Conservation (phyloP, 345 rosid genomes). For the Euphorbia tirucalli region DNA sequence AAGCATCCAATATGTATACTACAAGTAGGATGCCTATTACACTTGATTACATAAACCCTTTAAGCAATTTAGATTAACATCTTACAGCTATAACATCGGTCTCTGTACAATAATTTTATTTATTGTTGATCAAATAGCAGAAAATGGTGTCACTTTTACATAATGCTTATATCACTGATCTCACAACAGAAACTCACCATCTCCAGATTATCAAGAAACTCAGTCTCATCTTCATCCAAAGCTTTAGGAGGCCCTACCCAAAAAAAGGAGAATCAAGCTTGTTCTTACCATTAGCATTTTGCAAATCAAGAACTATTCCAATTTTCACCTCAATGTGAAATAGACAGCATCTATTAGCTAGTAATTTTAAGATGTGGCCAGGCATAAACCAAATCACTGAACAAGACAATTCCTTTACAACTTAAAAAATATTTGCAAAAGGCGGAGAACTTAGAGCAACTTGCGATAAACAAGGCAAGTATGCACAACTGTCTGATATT, state of each 20-base stretch:
- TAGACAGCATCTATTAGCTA: neutral
- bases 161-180: conserved; percentile 8
- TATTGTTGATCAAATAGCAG: neutral
- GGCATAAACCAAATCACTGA: neutral
- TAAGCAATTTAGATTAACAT: neutral
- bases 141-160: neutral
- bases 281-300: neutral
- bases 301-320: neutral
- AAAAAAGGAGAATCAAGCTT: neutral
- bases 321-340: neutral
- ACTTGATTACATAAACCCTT: neutral
- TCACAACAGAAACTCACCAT: conserved; percentile 48
- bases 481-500: neutral
- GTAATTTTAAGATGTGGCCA: neutral
- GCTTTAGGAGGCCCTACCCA: conserved; percentile 92
- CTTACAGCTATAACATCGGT: neutral
- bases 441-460: neutral
- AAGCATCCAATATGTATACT: neutral
- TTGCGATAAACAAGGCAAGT: neutral
- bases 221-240: conserved; percentile 93
- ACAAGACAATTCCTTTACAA: neutral
- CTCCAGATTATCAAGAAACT: conserved; percentile 82
- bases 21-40: neutral
- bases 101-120: neutral
- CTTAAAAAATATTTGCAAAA: neutral